Base-by-base conservation (phyloP, 1,139 yeast species). In the Kodamaea ohmeri region DNA sequence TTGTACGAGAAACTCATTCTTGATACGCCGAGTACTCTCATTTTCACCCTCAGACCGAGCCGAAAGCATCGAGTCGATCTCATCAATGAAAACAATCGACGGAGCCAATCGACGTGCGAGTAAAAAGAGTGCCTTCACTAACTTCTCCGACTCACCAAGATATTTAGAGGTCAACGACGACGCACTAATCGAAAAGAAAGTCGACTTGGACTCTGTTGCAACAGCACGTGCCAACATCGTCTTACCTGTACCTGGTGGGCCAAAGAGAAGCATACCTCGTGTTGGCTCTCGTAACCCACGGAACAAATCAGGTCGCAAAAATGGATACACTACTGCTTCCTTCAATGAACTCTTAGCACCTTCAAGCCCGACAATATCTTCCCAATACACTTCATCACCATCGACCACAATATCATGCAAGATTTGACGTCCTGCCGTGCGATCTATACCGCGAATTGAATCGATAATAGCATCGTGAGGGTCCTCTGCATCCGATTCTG, bases 171-270 rank as follows among this genome's bases (percentile, higher is more conserved):
- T 90, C 48, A 92, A 71, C 7, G 96, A 85, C 1, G 97, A 87
- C 2, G 97, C 94, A 49, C 94, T 83, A 25, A 92, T 90, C 28
- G 95, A 81, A 59, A 92, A 92, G 59, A 92, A 92, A 0, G 97
- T 92, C 1, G 96, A 88, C 46, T 85, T 84, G 11, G 96, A 87
- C 62, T 92, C 97, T 0, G 97, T 90, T 0, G 98, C 98, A 6
- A 92, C 97, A 0, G 98, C 97, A 48, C 97, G 71, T 0, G 97
- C 97, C 51, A 92, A 71, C 97, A 92, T 92, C 0, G 98, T 92
- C 52, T 92, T 92, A 46, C 98, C 98, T 0, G 98, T 92, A 14
- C 98, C 98, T 0, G 98, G 98, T 1, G 98, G 98, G 0, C 98
- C 98, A 67, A 92, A 92, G 24, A 92, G 65, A 19, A 92, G 67